Conservation (phyloP, 228 moss, liverwort and hornwort species). For the Sphagnum magellanicum region DNA sequence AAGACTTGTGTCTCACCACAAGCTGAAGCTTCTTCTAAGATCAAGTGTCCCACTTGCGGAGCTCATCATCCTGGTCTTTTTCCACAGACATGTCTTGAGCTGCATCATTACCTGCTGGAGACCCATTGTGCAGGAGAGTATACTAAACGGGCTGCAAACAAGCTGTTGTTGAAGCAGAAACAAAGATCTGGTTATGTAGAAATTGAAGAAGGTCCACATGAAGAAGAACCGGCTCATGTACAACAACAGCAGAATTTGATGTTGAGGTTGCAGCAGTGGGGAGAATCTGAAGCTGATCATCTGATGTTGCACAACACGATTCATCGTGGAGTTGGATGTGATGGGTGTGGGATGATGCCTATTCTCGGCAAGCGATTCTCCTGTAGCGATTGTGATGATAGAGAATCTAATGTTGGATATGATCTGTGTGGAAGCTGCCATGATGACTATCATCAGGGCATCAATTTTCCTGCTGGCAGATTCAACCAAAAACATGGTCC, state of each 20-base stretch:
- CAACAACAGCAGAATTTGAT: not conserved
- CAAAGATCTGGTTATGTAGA: too few relatives aligned
- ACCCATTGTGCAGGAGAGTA: constrained; percentile 40
- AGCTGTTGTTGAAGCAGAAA: not conserved
- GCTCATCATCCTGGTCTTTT: constrained; percentile 61
- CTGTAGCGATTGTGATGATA: constrained; percentile 57
- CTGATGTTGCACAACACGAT: constrained; percentile 11
- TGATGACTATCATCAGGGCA: constrained; percentile 17
- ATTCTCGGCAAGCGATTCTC: constrained; percentile 59
- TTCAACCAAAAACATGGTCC: constrained; percentile 73
- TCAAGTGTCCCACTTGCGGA: constrained; percentile 52
- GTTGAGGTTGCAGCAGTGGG: too few relatives aligned
- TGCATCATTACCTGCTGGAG: constrained; percentile 69
- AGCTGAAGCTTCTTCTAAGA: constrained; percentile 3
- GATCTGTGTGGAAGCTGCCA: constrained; percentile 72
- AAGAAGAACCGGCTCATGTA: constrained; percentile 24
- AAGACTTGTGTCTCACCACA: constrained; percentile 19
- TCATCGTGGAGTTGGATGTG: constrained; percentile 67
- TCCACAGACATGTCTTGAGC: constrained; percentile 69
- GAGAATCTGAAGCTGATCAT: too few relatives aligned
- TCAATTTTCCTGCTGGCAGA: constrained; percentile 43
- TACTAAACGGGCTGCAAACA: constrained; percentile 35
- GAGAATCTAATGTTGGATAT: constrained; percentile 35
- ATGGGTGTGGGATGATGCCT: constrained; percentile 96
- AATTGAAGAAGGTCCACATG: constrained; percentile 5